phyloP scores from a whole-genome alignment of 169 alveolate genomes.

The Plasmodium knowlesi region DNA sequence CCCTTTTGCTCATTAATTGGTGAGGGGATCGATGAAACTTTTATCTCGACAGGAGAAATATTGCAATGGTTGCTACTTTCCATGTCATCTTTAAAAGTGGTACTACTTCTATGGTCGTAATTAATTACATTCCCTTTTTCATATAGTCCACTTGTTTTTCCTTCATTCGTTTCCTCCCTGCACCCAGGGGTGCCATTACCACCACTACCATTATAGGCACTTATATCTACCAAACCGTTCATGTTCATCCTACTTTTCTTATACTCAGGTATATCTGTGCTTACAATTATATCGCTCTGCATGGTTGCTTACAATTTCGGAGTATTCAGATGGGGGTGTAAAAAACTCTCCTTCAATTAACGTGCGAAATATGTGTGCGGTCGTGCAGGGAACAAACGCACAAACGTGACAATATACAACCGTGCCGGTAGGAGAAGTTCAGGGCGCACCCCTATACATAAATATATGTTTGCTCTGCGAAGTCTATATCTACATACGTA shows the following conservation, averaged over 20 bases:
- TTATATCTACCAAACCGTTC: constrained; percentile 4
- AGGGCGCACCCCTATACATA: neutral
- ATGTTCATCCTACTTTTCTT: constrained; percentile 10
- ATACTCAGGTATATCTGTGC: constrained; percentile 17
- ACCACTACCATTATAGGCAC: neutral
- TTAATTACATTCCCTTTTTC: neutral
- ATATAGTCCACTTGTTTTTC: neutral
- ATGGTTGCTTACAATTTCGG: neutral
- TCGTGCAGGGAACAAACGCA: neutral
- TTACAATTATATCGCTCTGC: constrained; percentile 40
- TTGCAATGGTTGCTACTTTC: constrained; percentile 10
- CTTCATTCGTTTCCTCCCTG: neutral
- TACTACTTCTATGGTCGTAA: neutral
- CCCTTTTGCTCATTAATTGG: neutral
- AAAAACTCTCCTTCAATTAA: neutral
- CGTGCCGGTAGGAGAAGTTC: neutral
- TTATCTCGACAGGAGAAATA: neutral
- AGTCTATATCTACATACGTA: neutral
- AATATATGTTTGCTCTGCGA: neutral
- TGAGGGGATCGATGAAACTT: neutral
- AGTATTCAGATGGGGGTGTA: neutral
- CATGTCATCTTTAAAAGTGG: neutral
- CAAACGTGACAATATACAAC: neutral
- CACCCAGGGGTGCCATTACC: neutral
- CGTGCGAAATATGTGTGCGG: neutral